Evolutionary conservation across 2,329 filamentous ascomycete genomes (phyloP).

Genomic region (Colletotrichum neosansevieriae): DNA sequence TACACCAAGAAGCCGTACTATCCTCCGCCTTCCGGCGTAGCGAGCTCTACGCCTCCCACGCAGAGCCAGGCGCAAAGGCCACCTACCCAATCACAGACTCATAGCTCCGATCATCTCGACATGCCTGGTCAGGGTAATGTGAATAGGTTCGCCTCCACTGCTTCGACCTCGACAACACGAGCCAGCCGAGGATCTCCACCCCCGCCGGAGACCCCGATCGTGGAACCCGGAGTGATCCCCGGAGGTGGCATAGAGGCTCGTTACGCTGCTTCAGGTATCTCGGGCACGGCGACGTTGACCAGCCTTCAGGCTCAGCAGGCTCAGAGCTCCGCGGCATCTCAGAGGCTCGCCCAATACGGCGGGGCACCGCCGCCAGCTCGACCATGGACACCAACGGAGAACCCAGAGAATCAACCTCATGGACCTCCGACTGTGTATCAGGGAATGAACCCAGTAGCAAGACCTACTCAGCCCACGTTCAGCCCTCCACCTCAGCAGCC

Average conservation of each 20-base stretch:
- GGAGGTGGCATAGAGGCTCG: slow-evolving; percentile 89
- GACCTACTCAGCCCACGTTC: slow-evolving; percentile 61
- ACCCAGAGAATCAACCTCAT: slow-evolving; percentile 86
- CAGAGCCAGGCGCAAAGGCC: slow-evolving; percentile 46
- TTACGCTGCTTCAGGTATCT: slow-evolving; percentile 91
- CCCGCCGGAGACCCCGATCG: slow-evolving; percentile 90
- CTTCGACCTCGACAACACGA: slow-evolving; percentile 92
- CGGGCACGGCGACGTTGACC: slow-evolving; percentile 84
- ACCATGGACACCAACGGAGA: slow-evolving; percentile 96
- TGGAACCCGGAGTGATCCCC: slow-evolving; percentile 76
- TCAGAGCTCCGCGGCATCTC: slow-evolving; percentile 83
- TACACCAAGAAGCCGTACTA: slow-evolving; percentile 72
- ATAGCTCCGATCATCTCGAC: slow-evolving; percentile 49
- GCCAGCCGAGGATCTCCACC: slow-evolving; percentile 94
- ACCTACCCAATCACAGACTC: slow-evolving; percentile 50
- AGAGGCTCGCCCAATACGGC: slow-evolving; percentile 83
- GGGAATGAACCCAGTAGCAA: slow-evolving; percentile 78
- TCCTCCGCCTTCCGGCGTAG: slow-evolving; percentile 62
- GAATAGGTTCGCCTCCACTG: slow-evolving; percentile 80
- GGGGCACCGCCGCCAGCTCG: slow-evolving; percentile 64
- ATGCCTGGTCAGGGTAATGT: slow-evolving; percentile 62
- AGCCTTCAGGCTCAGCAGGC: slow-evolving; percentile 72
- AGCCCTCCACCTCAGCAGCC: slow-evolving; percentile 57
- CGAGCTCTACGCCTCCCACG: slow-evolving; percentile 38
- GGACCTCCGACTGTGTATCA: slow-evolving; percentile 94